These are phyloP conservation scores for Amanita rubescens DNA, from an alignment of 768 basidiomycete genomes.

Conservation along the genomic window DNA sequence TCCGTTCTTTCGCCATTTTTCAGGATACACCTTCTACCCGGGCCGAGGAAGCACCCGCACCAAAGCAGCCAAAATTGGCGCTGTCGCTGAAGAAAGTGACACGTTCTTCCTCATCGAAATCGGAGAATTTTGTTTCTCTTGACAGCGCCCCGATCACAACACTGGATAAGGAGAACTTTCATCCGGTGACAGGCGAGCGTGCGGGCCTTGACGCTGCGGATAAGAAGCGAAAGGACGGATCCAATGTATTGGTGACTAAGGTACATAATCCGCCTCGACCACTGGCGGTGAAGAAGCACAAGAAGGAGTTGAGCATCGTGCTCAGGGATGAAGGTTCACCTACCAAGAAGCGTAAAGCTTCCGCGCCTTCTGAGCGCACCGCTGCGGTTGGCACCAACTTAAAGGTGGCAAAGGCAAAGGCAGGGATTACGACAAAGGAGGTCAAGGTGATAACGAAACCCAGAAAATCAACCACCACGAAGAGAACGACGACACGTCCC, in stretches of 20 bases:
- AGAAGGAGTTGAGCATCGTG: slow-evolving; percentile 28
- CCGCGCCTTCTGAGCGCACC: slow-evolving; percentile 15
- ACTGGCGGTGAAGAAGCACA: slow-evolving; percentile 34
- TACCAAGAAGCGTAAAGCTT: slow-evolving; percentile 58
- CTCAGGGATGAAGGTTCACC: slow-evolving; percentile 32
- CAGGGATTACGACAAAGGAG: slow-evolving; percentile 23
- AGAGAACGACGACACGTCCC: slow-evolving; percentile 16
- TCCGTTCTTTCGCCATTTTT: slow-evolving; percentile 49
- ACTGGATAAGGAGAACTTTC: slow-evolving; percentile 71
- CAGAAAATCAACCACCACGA: slow-evolving; percentile 31
- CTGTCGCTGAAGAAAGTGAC: slow-evolving; percentile 16
- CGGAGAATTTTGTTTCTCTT: slow-evolving; percentile 13
- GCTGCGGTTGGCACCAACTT: slow-evolving; percentile 7
- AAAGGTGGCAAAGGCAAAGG: neutral
- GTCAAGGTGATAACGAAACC: slow-evolving; percentile 21
- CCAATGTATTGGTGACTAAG: slow-evolving; percentile 50
- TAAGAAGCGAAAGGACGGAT: slow-evolving; percentile 56
- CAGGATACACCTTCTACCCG: slow-evolving; percentile 47
- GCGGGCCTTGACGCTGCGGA: slow-evolving; percentile 31
- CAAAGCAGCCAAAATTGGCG: slow-evolving; percentile 21
- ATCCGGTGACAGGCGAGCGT: slow-evolving; percentile 66
- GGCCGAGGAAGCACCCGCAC: slow-evolving; percentile 23
- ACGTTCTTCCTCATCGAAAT: slow-evolving; percentile 23
- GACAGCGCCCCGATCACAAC: slow-evolving; percentile 26
- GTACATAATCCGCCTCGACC: slow-evolving; percentile 21